phyloP scores from a whole-genome alignment of 208 protist species.

The Acanthamoeba healyi region DNA sequence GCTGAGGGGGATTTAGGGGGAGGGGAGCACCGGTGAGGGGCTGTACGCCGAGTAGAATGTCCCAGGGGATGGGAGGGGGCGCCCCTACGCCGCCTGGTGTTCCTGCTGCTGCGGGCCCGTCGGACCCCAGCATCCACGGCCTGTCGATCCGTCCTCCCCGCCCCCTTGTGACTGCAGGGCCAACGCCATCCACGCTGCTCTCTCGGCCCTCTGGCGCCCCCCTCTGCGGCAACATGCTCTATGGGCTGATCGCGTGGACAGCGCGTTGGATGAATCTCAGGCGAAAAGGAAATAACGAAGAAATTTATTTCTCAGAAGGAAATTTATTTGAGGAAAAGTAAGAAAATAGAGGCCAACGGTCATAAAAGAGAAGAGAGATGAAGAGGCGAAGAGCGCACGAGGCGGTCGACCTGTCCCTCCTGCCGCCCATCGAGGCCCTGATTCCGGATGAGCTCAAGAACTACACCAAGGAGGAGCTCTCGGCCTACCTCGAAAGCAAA shows the following conservation, averaged over 20 bases:
- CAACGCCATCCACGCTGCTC: neutral
- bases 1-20: too few species aligned
- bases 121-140: neutral
- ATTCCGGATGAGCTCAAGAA: conserved; percentile 20
- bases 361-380: neutral
- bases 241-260: too few species aligned
- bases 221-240: too few species aligned
- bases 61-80: neutral
- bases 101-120: too few species aligned
- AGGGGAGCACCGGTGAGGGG: neutral
- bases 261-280: too few species aligned
- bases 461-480: conserved; percentile 34
- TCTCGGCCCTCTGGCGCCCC: neutral
- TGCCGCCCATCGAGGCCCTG: neutral
- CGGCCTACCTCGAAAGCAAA: conserved; percentile 25
- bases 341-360: too few species aligned
- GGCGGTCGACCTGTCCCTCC: neutral
- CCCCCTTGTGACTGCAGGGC: neutral
- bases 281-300: neutral
- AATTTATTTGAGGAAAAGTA: neutral
- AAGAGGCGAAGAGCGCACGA: neutral
- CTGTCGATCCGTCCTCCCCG: neutral
- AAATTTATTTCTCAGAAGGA: too few species aligned
- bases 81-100: neutral
- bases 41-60: neutral